phyloP scores from a whole-genome alignment of 2,329 filamentous ascomycete species.

The Microdochium bolleyi region DNA sequence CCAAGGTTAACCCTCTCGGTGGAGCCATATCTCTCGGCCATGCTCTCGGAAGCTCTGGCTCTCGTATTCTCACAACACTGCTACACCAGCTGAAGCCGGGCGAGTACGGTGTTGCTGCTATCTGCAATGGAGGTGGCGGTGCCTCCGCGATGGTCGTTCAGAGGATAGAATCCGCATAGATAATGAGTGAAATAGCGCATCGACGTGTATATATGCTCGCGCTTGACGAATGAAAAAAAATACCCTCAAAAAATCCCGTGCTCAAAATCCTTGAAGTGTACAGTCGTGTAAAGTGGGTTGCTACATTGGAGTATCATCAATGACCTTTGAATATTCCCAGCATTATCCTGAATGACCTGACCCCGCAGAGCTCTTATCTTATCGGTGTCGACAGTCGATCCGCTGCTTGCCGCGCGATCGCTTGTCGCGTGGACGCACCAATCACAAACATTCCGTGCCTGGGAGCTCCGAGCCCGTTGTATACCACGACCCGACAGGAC shows the following conservation, averaged over 20 bases:
- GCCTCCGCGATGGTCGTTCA: constrained; percentile 90
- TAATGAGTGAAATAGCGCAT: not conserved
- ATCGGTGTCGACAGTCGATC: not conserved
- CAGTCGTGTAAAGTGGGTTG: no score
- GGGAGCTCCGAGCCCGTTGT: not conserved
- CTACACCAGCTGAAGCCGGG: constrained; percentile 87
- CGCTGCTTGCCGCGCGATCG: not conserved
- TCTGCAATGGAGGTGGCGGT: constrained; percentile 94
- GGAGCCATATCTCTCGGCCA: constrained; percentile 91
- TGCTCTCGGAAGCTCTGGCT: constrained; percentile 87
- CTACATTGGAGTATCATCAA: no score
- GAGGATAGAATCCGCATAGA: constrained; percentile 54
- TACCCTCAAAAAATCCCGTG: no score
- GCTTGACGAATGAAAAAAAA: not conserved
- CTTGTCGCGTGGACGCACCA: not conserved
- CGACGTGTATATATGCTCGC: not conserved
- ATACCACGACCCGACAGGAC: not conserved
- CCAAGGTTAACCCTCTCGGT: constrained; percentile 79
- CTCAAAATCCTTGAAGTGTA: no score
- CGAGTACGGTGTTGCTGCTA: constrained; percentile 91
- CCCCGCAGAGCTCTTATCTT: not conserved
- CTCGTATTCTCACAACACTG: constrained; percentile 80
- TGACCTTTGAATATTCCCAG: no score
- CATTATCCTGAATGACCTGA: no score
- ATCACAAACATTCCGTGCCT: not conserved